phyloP scores from a whole-genome alignment of 2,329 filamentous ascomycete species.

The Trichoderma breve region DNA sequence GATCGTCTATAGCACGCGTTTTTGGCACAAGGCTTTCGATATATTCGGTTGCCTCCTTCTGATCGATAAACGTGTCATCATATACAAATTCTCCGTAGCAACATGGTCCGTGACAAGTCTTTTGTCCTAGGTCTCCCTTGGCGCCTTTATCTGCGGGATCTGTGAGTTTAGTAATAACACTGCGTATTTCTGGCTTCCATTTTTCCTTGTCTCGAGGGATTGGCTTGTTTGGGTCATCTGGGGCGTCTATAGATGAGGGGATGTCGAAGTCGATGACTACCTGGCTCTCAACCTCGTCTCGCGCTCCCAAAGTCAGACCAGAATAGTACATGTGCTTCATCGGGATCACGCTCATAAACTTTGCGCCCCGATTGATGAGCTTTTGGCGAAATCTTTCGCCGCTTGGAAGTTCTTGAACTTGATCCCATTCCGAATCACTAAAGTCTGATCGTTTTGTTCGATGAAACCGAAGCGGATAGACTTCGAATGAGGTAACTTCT shows the following conservation, averaged over 20 bases:
- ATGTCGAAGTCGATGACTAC: slow-evolving; percentile 17
- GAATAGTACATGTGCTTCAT: slow-evolving; percentile 31
- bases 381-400: slow-evolving; percentile 12
- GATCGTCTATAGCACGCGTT: not conserved
- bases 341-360: slow-evolving; percentile 23
- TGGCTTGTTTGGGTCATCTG: not conserved
- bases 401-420: not conserved
- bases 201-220: not conserved
- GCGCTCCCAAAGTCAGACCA: not conserved
- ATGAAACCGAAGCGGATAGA: slow-evolving; percentile 29
- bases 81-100: not conserved
- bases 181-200: not conserved
- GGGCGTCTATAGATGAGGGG: not conserved
- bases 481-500: slow-evolving; percentile 24
- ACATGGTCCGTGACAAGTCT: not conserved
- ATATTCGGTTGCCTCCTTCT: slow-evolving; percentile 1
- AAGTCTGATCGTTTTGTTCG: not conserved
- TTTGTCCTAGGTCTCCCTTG: not conserved
- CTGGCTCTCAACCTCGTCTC: slow-evolving; percentile 16
- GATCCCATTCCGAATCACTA: not conserved
- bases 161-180: not conserved
- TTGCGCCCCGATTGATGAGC: slow-evolving; percentile 25
- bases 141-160: not conserved
- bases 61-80: slow-evolving; percentile 6
- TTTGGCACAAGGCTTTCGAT: slow-evolving; percentile 4